Evolutionary conservation across 257 asterid species (phyloP).

Genomic region (Solanum appendiculatum): DNA sequence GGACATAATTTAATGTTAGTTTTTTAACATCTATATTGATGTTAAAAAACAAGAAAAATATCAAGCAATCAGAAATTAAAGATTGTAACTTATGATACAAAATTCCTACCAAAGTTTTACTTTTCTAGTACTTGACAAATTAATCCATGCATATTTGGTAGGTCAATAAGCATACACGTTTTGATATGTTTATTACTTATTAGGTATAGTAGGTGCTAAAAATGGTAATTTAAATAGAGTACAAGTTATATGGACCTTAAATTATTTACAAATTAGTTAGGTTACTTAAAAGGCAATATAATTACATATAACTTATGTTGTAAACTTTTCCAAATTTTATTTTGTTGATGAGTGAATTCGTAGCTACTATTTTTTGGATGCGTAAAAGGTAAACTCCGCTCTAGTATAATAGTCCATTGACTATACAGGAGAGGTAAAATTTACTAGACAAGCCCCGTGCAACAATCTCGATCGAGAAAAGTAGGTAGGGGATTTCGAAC

Average conservation of each 20-base stretch:
- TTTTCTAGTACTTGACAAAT: neutral
- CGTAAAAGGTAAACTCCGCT: rapidly evolving
- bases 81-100: neutral
- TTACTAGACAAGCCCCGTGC: neutral
- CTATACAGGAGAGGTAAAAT: neutral
- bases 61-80: neutral
- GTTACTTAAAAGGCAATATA: neutral
- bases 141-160: neutral
- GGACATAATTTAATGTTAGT: too few species aligned
- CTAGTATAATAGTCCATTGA: rapidly evolving
- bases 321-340: neutral
- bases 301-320: neutral
- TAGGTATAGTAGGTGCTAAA: neutral
- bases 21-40: neutral
- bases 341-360: neutral
- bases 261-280: neutral
- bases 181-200: neutral
- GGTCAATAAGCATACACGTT: neutral
- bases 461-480: neutral
- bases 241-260: neutral
- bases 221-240: neutral
- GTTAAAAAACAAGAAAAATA: neutral
- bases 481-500: neutral
- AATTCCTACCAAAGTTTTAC: neutral
- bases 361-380: neutral